These are phyloP conservation scores for Botrytis pseudocinerea DNA, from an alignment of 2,329 filamentous ascomycete species.

Conservation along the genomic window DNA sequence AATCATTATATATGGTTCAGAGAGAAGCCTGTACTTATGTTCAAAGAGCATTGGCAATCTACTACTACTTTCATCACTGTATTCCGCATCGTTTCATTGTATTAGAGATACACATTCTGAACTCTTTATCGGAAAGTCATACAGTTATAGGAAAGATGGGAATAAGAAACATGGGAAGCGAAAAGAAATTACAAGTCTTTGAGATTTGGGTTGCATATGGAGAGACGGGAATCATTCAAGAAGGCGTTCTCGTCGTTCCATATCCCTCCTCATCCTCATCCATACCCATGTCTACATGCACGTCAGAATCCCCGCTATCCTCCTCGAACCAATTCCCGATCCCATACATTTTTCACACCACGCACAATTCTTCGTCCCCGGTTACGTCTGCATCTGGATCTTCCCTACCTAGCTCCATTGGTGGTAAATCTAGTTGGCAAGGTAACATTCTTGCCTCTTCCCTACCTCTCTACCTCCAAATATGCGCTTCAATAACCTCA, in stretches of 20 bases:
- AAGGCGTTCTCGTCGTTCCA: constrained; percentile 5
- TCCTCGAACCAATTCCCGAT: neutral
- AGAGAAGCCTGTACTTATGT: neutral
- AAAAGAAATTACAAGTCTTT: constrained; percentile 4
- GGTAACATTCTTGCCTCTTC: constrained; percentile 13
- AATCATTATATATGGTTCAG: neutral
- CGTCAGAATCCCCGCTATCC: neutral
- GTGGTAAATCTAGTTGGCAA: constrained; percentile 10
- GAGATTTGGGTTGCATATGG: constrained; percentile 14
- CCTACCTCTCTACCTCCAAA: constrained; percentile 6
- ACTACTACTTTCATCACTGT: neutral
- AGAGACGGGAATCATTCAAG: constrained; percentile 5
- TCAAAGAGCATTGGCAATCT: neutral
- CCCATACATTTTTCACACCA: constrained; percentile 9
- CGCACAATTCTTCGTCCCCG: neutral
- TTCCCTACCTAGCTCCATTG: neutral
- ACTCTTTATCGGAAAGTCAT: neutral
- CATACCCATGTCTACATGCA: neutral
- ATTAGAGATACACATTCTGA: neutral
- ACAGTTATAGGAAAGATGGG: neutral
- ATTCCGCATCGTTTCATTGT: neutral
- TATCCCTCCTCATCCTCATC: neutral
- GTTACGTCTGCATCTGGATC: neutral
- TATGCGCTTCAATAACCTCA: constrained; percentile 1
- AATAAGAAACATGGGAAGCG: neutral